Conservation (phyloP, 1,284 basidiomycete genomes). For the Amylostereum areolatum region DNA sequence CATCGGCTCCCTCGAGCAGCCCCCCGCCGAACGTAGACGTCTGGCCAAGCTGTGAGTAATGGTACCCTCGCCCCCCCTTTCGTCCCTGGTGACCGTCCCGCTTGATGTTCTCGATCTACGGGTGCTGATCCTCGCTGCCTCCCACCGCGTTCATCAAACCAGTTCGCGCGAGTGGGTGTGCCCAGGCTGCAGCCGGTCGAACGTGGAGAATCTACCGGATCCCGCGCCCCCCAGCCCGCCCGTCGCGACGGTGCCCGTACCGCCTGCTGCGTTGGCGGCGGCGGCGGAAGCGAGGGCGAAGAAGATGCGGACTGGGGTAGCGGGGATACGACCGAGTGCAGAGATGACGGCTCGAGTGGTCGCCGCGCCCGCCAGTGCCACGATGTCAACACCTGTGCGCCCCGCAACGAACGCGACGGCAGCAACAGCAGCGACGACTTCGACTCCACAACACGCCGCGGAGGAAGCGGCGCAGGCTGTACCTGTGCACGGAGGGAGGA, state of each 20-base stretch:
- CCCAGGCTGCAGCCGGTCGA: conserved; percentile 65
- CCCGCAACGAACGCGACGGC: neutral
- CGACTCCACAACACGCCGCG: neutral
- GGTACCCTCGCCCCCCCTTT: neutral
- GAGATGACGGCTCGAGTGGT: neutral
- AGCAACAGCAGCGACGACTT: neutral
- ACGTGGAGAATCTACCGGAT: conserved; percentile 68
- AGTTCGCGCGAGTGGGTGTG: conserved; percentile 84
- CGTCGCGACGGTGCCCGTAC: neutral
- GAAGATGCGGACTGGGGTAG: neutral
- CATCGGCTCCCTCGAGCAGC: conserved; percentile 84
- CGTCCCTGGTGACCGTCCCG: neutral
- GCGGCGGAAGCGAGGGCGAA: neutral
- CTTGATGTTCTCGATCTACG: neutral
- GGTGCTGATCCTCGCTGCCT: neutral
- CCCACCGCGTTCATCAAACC: conserved; percentile 9
- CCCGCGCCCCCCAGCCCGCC: conserved; percentile 24
- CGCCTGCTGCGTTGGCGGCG: neutral
- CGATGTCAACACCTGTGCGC: neutral
- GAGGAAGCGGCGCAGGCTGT: neutral
- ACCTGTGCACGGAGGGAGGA: too few species aligned
- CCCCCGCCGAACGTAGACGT: conserved; percentile 71
- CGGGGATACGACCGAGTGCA: neutral
- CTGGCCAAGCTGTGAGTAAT: conserved; percentile 69
- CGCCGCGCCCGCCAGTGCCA: neutral